phyloP scores from a whole-genome alignment of 352 stramenopile genomes.

The Pythium aristosporum region DNA sequence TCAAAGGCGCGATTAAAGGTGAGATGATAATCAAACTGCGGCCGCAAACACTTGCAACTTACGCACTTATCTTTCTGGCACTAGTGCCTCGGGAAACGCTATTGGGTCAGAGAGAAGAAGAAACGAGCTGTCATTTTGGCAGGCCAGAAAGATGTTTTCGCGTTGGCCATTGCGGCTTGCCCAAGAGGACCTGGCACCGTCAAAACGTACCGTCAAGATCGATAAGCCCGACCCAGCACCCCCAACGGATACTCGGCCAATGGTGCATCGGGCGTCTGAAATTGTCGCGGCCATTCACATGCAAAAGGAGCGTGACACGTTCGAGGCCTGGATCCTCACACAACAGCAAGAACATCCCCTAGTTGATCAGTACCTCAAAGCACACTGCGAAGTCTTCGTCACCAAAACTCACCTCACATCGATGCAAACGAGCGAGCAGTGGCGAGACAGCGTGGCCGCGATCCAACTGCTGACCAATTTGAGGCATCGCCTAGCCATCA shows the following conservation, averaged over 20 bases:
- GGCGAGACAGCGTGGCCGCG: background rate
- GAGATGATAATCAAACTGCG: background rate
- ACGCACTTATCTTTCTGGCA: background rate
- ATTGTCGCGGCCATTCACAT: constrained; percentile 16
- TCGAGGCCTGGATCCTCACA: constrained; percentile 19
- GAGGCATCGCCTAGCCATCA: constrained; percentile 36
- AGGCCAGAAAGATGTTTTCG: constrained; percentile 31
- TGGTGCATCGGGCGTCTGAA: constrained; percentile 22
- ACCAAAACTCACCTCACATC: constrained; percentile 13
- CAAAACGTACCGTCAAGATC: background rate
- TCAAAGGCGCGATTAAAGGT: constrained; percentile 29
- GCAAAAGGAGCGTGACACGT: constrained; percentile 19
- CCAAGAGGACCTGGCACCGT: background rate
- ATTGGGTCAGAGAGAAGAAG: constrained; percentile 40
- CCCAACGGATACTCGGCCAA: background rate
- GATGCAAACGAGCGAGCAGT: background rate
- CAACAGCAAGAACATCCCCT: constrained; percentile 14
- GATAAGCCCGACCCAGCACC: background rate
- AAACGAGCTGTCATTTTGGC: constrained; percentile 31
- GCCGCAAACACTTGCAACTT: background rate
- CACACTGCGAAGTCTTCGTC: constrained; percentile 20
- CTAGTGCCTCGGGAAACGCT: constrained; percentile 37
- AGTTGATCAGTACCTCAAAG: constrained; percentile 23
- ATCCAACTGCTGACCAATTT: constrained; percentile 36
- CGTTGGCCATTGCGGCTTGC: constrained; percentile 20